These are phyloP conservation scores for Podila horticola DNA, from an alignment of 192 early-diverging fungal species.

Conservation along the genomic window DNA sequence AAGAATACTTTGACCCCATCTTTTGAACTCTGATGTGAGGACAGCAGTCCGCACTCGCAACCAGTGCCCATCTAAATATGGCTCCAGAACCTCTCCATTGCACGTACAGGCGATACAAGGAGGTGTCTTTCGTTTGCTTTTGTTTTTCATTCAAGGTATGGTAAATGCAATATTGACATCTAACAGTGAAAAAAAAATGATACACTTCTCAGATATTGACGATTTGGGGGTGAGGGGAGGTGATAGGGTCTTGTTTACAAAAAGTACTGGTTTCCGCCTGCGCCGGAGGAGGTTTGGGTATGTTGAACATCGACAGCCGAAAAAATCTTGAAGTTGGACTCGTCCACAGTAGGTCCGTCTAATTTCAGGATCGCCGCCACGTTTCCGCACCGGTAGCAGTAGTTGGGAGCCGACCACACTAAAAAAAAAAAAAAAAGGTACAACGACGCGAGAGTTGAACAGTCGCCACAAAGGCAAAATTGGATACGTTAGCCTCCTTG, in stretches of 20 bases:
- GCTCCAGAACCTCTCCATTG: no score
- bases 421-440: background rate
- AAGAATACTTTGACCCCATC: no score
- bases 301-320: conserved; percentile 95
- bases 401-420: conserved; percentile 97
- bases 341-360: conserved; percentile 77
- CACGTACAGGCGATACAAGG: no score
- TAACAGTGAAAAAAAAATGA: no score
- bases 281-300: conserved; percentile 51
- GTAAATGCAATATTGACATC: no score
- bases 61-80: no score
- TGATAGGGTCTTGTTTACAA: conserved; percentile 20
- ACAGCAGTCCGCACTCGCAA: no score
- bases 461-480: background rate
- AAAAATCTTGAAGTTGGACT: conserved; percentile 95
- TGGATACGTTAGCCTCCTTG: conserved; percentile 30
- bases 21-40: no score
- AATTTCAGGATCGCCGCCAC: conserved; percentile 95
- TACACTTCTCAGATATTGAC: no score
- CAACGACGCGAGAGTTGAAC: no score
- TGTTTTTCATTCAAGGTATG: no score
- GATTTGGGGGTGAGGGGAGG: background rate
- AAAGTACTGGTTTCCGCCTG: conserved; percentile 57
- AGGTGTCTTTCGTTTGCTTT: no score
- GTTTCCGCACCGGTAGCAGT: conserved; percentile 98